Base-by-base conservation (phyloP, 2,329 filamentous ascomycete species). In the Fusarium albosuccineum region DNA sequence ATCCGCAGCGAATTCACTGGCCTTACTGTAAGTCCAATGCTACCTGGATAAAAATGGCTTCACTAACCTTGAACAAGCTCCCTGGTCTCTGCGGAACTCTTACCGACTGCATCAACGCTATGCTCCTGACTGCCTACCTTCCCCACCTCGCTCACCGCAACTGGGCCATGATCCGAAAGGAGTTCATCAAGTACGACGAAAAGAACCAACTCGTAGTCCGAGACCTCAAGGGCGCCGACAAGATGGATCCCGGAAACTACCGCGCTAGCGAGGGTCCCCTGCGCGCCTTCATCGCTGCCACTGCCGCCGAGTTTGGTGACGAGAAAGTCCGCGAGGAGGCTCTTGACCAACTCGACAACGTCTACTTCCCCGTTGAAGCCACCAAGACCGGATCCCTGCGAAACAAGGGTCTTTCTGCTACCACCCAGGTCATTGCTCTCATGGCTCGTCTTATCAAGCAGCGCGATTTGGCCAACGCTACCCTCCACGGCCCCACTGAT, bases 51-150 rank as follows among this genome's bases (percentile, higher is more conserved):
- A 36, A 2, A 36, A 26, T 3, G 22, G 22, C 22, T 22, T 22
- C 22, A 16, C 45, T 46, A 8, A 49, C 9, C 14, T 11, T 2
- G n/a, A 1, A 6, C 13, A 10, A 62, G 60, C 60, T 62, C 10
- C 55, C 60, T 11, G 49, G 49, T 11, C 55, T 62, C 17, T 62
- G 55, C 26, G 55, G 55, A 9, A 59, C 60, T 17, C 37, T 62
- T 13, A 59, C 55, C n/a, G 60, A 62, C 44, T 59, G 55, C 33
- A 62, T 62, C 44, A 62, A 59, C 33, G 49, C 55, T 16, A 62
- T 59, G 44, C 49, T 59, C 8, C 26, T 62, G 27, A 62, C 60
- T 27, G 55, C 55, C 36, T 62, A 62, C 14, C 55, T 62, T 9
- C 60, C 60, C 1, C 60, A 59, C 14, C 49, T 62, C 13, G 55